A percentile compares a stretch with the other conserved stretches of the same genome.
Evolutionary conservation across 1,284 basidiomycete genomes (phyloP).

Genomic region (Laetiporus sulphureus): DNA sequence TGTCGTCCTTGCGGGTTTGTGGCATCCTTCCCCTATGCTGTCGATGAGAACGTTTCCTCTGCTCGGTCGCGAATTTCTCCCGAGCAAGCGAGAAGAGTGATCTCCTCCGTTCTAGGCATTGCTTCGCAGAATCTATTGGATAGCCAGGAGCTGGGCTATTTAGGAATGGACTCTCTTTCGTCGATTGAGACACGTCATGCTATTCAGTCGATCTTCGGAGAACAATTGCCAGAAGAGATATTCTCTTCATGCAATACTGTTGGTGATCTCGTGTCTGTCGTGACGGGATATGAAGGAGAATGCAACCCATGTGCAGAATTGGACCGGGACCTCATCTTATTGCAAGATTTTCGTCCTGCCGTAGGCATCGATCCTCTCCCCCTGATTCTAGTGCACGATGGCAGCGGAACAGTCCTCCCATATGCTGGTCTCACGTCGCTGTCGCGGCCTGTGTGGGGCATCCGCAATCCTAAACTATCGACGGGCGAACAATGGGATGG

Average conservation of each 20-base stretch:
- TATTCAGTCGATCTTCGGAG: constrained; percentile 33
- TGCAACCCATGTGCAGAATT: too few species aligned
- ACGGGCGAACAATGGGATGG: constrained; percentile 37
- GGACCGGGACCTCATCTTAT: too few species aligned
- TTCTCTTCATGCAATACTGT: constrained; percentile 8
- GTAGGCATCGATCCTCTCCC: constrained; percentile 22
- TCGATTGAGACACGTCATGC: constrained; percentile 50
- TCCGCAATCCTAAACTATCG: constrained; percentile 49
- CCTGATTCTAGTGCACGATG: constrained; percentile 65
- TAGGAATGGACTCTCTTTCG: constrained; percentile 59
- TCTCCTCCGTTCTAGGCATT: constrained; percentile 45
- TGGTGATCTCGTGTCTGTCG: constrained; percentile 5
- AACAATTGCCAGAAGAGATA: constrained; percentile 29
- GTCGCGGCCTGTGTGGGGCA: constrained; percentile 48
- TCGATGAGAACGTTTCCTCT: too few species aligned
- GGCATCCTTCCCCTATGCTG: constrained; percentile 1
- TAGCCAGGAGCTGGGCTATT: constrained; percentile 35
- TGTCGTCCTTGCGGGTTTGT: neutral
- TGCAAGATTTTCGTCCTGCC: neutral
- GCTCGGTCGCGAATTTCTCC: too few species aligned
- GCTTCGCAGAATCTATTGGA: constrained; percentile 32
- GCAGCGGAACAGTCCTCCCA: constrained; percentile 51
- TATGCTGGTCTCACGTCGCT: constrained; percentile 44
- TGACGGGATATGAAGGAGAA: too few species aligned
- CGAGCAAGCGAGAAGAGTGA: constrained; percentile 30